Base-by-base conservation (phyloP, 805 yeast species). In the Metschnikowia henanensis region DNA sequence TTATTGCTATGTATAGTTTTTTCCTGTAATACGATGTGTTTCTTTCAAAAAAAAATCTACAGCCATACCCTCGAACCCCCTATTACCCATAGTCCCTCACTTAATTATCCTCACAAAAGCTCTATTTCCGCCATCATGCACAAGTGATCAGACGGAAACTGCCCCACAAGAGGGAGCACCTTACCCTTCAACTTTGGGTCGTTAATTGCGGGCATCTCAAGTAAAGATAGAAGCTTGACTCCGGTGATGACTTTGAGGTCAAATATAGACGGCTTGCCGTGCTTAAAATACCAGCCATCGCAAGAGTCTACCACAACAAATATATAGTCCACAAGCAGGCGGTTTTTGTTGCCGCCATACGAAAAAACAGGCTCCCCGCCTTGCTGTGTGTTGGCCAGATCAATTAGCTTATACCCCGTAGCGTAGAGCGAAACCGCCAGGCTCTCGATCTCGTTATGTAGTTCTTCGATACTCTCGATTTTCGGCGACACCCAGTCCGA, bases 301-400 rank as follows among this genome's bases (percentile, higher is more conserved):
- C n/a, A n/a, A n/a, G n/a, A n/a, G n/a, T n/a, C n/a, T 5, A 7
- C 13, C 13, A 37, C 34, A 5, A 30, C 34, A 30, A 37, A 30
- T n/a, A 37, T 37, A 16, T 37, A 17, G 40, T 37, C 40, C 28
- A 37, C 29, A n/a, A n/a, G n/a, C n/a, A n/a, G n/a, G n/a, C n/a
- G n/a, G n/a, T n/a, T n/a, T n/a, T n/a, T n/a, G n/a, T n/a, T n/a
- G n/a, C n/a, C n/a, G n/a, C n/a, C n/a, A 18, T 29, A 37, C 4
- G 22, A 8, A 34, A 34, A 37, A 15, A 20, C 28, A 9, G 19
- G 29, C 8, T n/a, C 34, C 1, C 34, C 34, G 20, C n/a, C 28
- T n/a, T n/a, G n/a, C n/a, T n/a, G n/a, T n/a, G n/a, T n/a, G 8
- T 34, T 17, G n/a, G 29, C 26, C 8, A 30, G 34, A 8, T n/a